Conservation (phyloP, 768 basidiomycete genomes). For the Pilatotrama ljubarskyi region DNA sequence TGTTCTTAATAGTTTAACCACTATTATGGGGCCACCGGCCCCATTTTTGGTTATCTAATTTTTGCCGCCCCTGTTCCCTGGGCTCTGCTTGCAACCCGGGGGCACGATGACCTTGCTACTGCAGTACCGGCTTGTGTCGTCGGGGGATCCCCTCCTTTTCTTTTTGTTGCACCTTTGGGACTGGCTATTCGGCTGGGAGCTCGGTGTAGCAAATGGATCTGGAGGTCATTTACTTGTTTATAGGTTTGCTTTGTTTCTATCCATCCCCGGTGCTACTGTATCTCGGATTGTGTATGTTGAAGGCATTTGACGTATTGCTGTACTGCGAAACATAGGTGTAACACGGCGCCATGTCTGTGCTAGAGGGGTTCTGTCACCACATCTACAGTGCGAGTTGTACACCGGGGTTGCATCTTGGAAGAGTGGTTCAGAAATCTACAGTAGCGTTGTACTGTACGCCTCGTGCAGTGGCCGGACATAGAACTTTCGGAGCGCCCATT, state of each 20-base stretch:
- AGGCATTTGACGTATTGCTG: too few species aligned
- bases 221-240: too few species aligned
- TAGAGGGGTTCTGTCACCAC: too few species aligned
- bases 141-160: slow-evolving; percentile 28
- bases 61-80: slow-evolving; percentile 32
- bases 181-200: slow-evolving; percentile 16
- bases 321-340: too few species aligned
- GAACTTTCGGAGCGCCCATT: slow-evolving; percentile 5
- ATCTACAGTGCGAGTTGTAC: too few species aligned
- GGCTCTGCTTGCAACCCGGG: slow-evolving; percentile 33
- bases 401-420: too few species aligned
- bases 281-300: too few species aligned
- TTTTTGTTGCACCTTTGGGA: slow-evolving; percentile 20
- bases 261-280: too few species aligned
- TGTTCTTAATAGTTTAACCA: slow-evolving; percentile 60
- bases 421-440: too few species aligned
- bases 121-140: slow-evolving; percentile 34
- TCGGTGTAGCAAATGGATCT: slow-evolving; percentile 20
- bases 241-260: too few species aligned
- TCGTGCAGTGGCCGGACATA: neutral
- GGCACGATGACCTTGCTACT: slow-evolving; percentile 33
- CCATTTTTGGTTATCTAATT: slow-evolving; percentile 36
- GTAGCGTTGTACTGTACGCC: too few species aligned
- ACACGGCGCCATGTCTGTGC: too few species aligned
- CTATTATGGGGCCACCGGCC: slow-evolving; percentile 38